Evolutionary conservation across 495 filamentous ascomycete species (phyloP).

Genomic region (Penicillium desertorum): DNA sequence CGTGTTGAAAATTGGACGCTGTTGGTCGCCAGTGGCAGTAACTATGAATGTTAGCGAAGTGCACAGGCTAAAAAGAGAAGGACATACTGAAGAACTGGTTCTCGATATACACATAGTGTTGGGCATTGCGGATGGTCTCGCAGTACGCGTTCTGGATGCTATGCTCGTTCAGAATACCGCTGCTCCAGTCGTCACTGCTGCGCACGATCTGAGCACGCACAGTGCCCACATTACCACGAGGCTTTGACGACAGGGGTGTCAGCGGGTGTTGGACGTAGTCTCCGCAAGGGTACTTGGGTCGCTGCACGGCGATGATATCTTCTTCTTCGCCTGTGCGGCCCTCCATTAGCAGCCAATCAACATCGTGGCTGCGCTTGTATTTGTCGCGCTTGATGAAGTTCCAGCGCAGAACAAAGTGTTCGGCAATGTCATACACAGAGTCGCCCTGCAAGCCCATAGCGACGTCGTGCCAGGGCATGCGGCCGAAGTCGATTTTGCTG

Average conservation of each 20-base stretch:
- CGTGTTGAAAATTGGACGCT: conserved; percentile 80
- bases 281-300: conserved; percentile 81
- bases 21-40: conserved; percentile 86
- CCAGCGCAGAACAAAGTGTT: conserved; percentile 94
- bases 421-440: conserved; percentile 89
- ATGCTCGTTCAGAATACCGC: conserved; percentile 83
- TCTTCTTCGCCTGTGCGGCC: conserved; percentile 80
- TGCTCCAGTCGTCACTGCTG: conserved; percentile 92
- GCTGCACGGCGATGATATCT: conserved; percentile 81
- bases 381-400: conserved; percentile 98
- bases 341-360: conserved; percentile 79
- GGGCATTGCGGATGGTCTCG: conserved; percentile 76
- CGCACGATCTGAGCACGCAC: conserved; percentile 81
- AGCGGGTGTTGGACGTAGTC: conserved; percentile 83
- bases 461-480: conserved; percentile 98
- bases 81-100: conserved; percentile 87
- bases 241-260: conserved; percentile 54
- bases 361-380: conserved; percentile 80
- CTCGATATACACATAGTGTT: conserved; percentile 95
- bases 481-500: conserved; percentile 86
- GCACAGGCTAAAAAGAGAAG: conserved; percentile 1
- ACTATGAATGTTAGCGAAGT: conserved; percentile 44
- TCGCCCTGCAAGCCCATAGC: conserved; percentile 86
- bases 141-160: conserved; percentile 92
- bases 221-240: conserved; percentile 62